Percentiles rank a stretch among this genome's conserved stretches.
phyloP scores from a whole-genome alignment of 2,329 filamentous ascomycete species.

The Myotisia sp. region DNA sequence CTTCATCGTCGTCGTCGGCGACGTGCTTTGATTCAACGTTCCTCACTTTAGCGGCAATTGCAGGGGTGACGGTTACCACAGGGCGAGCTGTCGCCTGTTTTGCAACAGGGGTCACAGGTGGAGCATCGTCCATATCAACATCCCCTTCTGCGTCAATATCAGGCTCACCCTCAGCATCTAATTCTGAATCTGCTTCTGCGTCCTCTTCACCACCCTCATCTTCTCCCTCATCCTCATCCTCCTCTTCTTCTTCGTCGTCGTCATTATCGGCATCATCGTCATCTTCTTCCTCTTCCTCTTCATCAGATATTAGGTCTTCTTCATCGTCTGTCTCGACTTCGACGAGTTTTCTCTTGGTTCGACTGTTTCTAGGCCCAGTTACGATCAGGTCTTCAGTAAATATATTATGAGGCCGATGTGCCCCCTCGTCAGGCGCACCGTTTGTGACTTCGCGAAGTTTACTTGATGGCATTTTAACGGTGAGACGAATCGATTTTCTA shows the following conservation, averaged over 20 bases:
- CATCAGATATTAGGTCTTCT: constrained; percentile 32
- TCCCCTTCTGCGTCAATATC: constrained; percentile 21
- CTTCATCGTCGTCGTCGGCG: constrained; percentile 31
- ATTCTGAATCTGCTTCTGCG: constrained; percentile 19
- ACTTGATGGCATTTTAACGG: constrained; percentile 36
- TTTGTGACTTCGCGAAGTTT: constrained; percentile 36
- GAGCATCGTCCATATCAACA: constrained; percentile 33
- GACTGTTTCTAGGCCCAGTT: constrained; percentile 32
- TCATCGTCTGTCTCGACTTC: constrained; percentile 36
- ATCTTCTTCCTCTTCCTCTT: constrained; percentile 35
- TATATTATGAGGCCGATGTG: constrained; percentile 24
- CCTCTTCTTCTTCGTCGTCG: constrained; percentile 35
- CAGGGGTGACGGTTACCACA: constrained; percentile 23
- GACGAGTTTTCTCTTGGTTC: constrained; percentile 31
- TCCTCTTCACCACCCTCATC: constrained; percentile 17
- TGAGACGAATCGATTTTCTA: constrained; percentile 32
- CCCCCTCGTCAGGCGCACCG: constrained; percentile 16
- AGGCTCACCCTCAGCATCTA: constrained; percentile 20
- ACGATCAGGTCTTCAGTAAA: constrained; percentile 34
- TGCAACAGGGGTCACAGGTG: constrained; percentile 23
- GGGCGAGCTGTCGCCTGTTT: constrained; percentile 25
- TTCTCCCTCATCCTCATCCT: constrained; percentile 32
- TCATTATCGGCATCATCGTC: constrained; percentile 34
- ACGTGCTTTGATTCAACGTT: constrained; percentile 36
- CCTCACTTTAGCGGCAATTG: constrained; percentile 25